Base-by-base conservation (phyloP, 148 eudicot species). In the Diospyros lotus region DNA sequence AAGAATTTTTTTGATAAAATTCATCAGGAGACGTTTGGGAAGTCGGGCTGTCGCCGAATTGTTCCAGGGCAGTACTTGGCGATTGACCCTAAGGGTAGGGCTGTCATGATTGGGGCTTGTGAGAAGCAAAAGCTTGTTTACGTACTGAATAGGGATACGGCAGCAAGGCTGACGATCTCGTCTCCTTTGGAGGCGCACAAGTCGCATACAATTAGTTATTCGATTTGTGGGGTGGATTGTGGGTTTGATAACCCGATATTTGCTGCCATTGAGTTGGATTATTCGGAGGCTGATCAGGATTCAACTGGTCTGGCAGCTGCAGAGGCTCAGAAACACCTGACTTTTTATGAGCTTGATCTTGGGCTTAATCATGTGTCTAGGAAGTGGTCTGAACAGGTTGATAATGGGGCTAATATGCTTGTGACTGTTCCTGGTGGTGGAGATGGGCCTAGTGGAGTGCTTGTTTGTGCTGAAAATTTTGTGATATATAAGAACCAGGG, bases 321-420 rank as follows among this genome's bases (percentile, higher is more conserved):
- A 12, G 99, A 95, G 79, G 97, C 99, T 1, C 99, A 95, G 82
- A 92, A 95, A 64, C 93, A 88, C 38, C 72, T 95, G 52, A 95
- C 99, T 0, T 95, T 95, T 76, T 95, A 95, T 75, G 99, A 95
- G 82, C 91, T 95, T 58, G 99, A 95, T 89, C 77, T 95, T 44
- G 99, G 99, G 69, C 84, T 95, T 62, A 95, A 95, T 72, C 99
- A 95, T 85, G 99, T 95, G n/a, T 89, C 96, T 9, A 92, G 99
- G 86, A 95, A 95, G 68, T 95, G 99, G 99, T 89, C 97, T 2
- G 96, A 92, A 54, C 91, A 87, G 55, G 97, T 95, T 71, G 97
- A 95, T 85, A 95, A 95, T 79, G 99, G 93, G 18, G 99, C 99
- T 2, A 95, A 95, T 75, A 81, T 95, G 96, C 94, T 95, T 66